These are phyloP conservation scores for Avena sativa DNA, from an alignment of 176 grass and related monocot genomes.

Conservation along the genomic window DNA sequence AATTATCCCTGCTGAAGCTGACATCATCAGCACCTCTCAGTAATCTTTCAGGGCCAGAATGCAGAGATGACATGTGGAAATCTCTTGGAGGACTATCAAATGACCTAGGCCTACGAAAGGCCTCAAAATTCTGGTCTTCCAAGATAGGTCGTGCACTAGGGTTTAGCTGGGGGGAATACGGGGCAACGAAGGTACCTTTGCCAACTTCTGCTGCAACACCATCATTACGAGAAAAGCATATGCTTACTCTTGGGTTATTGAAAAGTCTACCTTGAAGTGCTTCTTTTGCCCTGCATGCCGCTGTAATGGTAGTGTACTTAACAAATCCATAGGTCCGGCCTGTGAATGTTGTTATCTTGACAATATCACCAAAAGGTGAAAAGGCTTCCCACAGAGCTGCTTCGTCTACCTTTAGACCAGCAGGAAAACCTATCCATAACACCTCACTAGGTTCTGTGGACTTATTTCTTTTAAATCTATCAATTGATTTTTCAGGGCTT, in stretches of 20 bases:
- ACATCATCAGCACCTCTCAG: slow-evolving; percentile 49
- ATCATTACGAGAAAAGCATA: slow-evolving; percentile 90
- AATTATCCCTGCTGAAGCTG: slow-evolving; percentile 49
- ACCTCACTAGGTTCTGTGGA: slow-evolving; percentile 84
- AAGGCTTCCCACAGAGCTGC: slow-evolving; percentile 67
- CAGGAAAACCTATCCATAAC: slow-evolving; percentile 93
- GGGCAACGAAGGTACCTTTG: slow-evolving; percentile 37
- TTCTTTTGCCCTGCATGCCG: slow-evolving; percentile 91
- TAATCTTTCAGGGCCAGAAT: slow-evolving; percentile 39
- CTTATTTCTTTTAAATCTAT: slow-evolving; percentile 66
- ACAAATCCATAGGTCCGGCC: slow-evolving; percentile 93
- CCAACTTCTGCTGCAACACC: slow-evolving; percentile 53
- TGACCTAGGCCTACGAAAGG: slow-evolving; percentile 42
- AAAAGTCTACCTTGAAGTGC: slow-evolving; percentile 94
- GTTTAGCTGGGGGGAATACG: slow-evolving; percentile 45
- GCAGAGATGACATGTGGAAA: slow-evolving; percentile 47
- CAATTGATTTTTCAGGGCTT: slow-evolving; percentile 69
- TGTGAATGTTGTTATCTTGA: slow-evolving; percentile 83
- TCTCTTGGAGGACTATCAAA: slow-evolving; percentile 62
- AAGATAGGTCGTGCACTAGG: slow-evolving; percentile 34
- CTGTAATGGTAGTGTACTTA: slow-evolving; percentile 68
- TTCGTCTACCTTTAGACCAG: slow-evolving; percentile 72
- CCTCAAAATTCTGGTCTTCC: slow-evolving; percentile 46
- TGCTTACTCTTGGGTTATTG: slow-evolving; percentile 87
- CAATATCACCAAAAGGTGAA: slow-evolving; percentile 80